A percentile compares a stretch with the other conserved stretches of the same genome.
Evolutionary conservation across 345 rosid genomes (phyloP).

Genomic region (Aethionema arabicum): DNA sequence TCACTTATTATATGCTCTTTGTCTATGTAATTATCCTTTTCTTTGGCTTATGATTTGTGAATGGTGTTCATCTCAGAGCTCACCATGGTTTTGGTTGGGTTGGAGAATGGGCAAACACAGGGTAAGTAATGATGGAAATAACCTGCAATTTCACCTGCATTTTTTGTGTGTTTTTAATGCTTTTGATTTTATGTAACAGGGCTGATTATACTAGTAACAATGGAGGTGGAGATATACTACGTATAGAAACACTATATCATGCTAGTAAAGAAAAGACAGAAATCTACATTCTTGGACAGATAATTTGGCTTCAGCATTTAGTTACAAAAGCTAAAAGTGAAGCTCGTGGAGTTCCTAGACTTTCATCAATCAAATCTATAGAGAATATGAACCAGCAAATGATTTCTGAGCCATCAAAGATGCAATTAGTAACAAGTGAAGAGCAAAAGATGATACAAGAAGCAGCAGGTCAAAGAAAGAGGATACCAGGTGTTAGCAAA

Average conservation of each 20-base stretch:
- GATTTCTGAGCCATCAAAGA: constrained; percentile 27
- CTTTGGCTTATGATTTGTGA: constrained; percentile 21
- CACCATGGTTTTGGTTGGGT: constrained; percentile 87
- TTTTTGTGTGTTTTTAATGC: constrained; percentile 4
- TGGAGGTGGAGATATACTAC: constrained; percentile 51
- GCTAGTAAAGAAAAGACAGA: constrained; percentile 82
- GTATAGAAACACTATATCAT: constrained; percentile 83
- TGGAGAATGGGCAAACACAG: constrained; percentile 95
- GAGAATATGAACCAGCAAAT: constrained; percentile 28
- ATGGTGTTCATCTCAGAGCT: constrained; percentile 51
- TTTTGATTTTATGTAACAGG: constrained; percentile 40
- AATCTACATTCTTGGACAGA: constrained; percentile 70
- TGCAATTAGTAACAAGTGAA: constrained; percentile 37
- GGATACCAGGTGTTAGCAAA: constrained; percentile 40
- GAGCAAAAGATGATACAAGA: constrained; percentile 46
- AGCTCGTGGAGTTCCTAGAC: constrained; percentile 28
- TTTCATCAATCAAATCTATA: constrained; percentile 28
- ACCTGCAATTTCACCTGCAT: constrained; percentile 5
- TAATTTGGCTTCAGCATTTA: constrained; percentile 80
- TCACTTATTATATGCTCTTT: background rate
- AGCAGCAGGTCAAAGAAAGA: constrained; percentile 25
- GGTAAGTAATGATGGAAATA: constrained; percentile 50
- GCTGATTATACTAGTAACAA: constrained; percentile 56
- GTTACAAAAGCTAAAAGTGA: constrained; percentile 48
- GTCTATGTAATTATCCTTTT: background rate